A percentile compares a stretch with the other conserved stretches of the same genome.
Conservation (phyloP, 805 yeast species). For the Saccharomyces jurei region DNA sequence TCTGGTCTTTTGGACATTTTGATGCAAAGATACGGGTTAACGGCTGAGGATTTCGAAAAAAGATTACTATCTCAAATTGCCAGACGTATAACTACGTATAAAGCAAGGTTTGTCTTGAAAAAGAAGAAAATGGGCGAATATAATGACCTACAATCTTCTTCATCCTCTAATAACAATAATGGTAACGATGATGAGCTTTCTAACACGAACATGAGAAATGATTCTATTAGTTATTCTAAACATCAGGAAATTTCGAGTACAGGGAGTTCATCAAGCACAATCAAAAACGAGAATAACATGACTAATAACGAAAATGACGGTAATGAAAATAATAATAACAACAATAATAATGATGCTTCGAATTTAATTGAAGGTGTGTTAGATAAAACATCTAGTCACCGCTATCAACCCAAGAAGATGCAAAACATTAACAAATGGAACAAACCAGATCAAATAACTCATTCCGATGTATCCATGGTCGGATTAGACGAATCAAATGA, state of each 20-base stretch:
- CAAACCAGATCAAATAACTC: background rate
- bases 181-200: background rate
- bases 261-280: background rate
- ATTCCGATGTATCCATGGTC: background rate
- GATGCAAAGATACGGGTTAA: slow-evolving; percentile 25
- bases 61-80: slow-evolving; percentile 25
- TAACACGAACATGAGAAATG: background rate
- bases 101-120: slow-evolving; percentile 29
- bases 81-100: slow-evolving; percentile 31
- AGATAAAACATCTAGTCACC: background rate
- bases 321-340: background rate
- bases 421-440: background rate
- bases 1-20: slow-evolving; percentile 27
- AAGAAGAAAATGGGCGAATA: slow-evolving; percentile 29
- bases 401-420: background rate
- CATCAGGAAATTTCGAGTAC: background rate
- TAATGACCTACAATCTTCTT: slow-evolving; percentile 7
- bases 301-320: background rate
- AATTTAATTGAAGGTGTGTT: background rate
- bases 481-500: background rate
- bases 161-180: slow-evolving; percentile 1
- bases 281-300: background rate
- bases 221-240: background rate
- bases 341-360: background rate
- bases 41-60: slow-evolving; percentile 27